phyloP scores from a whole-genome alignment of 805 yeast species.

The Naumovozyma dairenensis region DNA sequence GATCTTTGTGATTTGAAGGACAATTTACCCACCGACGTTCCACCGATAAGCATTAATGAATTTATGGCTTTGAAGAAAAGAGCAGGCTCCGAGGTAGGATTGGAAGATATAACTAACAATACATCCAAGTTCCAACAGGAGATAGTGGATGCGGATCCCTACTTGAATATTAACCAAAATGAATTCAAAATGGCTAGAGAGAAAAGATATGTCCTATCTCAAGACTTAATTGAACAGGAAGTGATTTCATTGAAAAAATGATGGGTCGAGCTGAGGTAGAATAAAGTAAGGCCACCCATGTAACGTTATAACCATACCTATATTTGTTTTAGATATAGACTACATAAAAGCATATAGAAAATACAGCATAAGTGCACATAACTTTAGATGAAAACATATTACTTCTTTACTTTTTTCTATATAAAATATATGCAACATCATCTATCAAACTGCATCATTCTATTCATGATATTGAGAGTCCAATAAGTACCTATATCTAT shows the following conservation, averaged over 20 bases:
- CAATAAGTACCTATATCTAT: slow-evolving; percentile 42
- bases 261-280: no score
- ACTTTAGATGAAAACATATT: no score
- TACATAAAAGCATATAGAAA: no score
- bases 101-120: slow-evolving; percentile 21
- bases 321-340: no score
- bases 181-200: no score
- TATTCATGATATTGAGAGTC: no score
- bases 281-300: no score
- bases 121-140: no score
- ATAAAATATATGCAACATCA: neutral
- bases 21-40: slow-evolving; percentile 24
- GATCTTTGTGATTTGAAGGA: slow-evolving; percentile 41
- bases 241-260: slow-evolving; percentile 1
- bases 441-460: neutral
- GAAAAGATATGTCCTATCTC: slow-evolving; percentile 40
- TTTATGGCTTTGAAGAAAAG: slow-evolving; percentile 38
- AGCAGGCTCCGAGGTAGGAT: slow-evolving; percentile 30
- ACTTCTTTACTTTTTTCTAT: no score
- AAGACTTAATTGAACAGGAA: slow-evolving; percentile 15
- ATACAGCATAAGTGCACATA: no score
- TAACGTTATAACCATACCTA: no score
- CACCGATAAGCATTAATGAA: slow-evolving; percentile 21
- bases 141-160: slow-evolving; percentile 30
- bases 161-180: no score